Evolutionary conservation across 768 basidiomycete genomes (phyloP).

Genomic region (Boletus sensibilis): DNA sequence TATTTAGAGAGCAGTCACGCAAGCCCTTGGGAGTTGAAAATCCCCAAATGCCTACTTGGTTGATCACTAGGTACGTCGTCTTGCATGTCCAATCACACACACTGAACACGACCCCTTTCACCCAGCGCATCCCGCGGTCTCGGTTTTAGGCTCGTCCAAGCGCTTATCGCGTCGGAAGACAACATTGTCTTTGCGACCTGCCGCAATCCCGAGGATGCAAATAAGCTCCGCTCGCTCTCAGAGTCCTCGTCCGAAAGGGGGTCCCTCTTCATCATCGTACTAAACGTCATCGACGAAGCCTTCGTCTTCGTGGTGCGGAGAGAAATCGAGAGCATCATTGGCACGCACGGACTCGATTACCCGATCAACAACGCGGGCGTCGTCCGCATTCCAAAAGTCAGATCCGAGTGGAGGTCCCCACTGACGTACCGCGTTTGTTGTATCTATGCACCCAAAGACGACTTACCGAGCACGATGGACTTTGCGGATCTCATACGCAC

Average conservation of each 20-base stretch:
- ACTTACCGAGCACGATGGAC: slow-evolving; percentile 27
- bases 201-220: slow-evolving; percentile 25
- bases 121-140: slow-evolving; percentile 25
- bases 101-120: neutral
- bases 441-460: slow-evolving; percentile 20
- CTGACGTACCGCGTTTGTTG: neutral
- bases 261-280: slow-evolving; percentile 17
- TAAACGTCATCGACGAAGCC: slow-evolving; percentile 29
- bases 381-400: slow-evolving; percentile 19
- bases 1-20: neutral
- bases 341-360: slow-evolving; percentile 31
- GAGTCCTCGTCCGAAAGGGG: neutral
- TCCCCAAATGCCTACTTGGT: neutral
- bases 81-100: neutral
- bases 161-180: slow-evolving; percentile 20
- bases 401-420: neutral
- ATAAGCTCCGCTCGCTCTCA: slow-evolving; percentile 20
- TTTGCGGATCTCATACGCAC: slow-evolving; percentile 17
- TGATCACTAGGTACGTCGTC: neutral
- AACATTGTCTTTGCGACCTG: slow-evolving; percentile 34
- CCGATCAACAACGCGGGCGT: slow-evolving; percentile 37
- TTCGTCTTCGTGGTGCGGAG: neutral
- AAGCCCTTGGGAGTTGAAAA: neutral
- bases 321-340: slow-evolving; percentile 2
- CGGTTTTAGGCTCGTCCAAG: slow-evolving; percentile 9